phyloP scores from a whole-genome alignment of 2,329 filamentous ascomycete species.

The Bisporella sp. region DNA sequence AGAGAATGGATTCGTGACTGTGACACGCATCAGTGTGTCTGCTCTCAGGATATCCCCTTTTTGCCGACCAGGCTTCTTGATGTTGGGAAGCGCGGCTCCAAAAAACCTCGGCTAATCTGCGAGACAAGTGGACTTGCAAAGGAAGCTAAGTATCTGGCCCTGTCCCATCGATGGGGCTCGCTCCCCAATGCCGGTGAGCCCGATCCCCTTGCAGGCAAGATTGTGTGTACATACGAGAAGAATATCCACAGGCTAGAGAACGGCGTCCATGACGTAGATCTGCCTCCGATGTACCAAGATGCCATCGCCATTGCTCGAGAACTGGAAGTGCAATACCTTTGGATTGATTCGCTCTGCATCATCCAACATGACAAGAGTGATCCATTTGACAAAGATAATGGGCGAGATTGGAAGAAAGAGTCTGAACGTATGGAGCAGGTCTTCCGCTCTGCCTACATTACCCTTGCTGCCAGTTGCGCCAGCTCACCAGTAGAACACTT shows the following conservation, averaged over 20 bases:
- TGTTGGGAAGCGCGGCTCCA: neutral
- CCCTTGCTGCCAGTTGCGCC: slow-evolving; percentile 5
- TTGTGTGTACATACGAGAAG: neutral
- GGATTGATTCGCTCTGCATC: slow-evolving; percentile 2
- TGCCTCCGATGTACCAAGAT: slow-evolving; percentile 8
- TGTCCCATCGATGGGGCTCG: slow-evolving; percentile 11
- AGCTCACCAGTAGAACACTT: slow-evolving; percentile 2
- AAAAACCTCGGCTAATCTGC: neutral
- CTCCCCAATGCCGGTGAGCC: neutral
- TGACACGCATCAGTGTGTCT: neutral
- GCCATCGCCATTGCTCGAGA: slow-evolving; percentile 5
- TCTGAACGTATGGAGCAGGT: slow-evolving; percentile 7
- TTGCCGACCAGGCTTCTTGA: slow-evolving; percentile 5
- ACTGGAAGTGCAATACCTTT: slow-evolving; percentile 6
- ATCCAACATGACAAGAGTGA: slow-evolving; percentile 5
- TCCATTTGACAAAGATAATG: slow-evolving; percentile 1
- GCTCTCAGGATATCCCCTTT: neutral
- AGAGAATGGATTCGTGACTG: slow-evolving; percentile 2
- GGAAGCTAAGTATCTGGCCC: slow-evolving; percentile 9
- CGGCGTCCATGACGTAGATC: slow-evolving; percentile 1
- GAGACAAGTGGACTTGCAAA: neutral
- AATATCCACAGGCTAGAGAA: neutral
- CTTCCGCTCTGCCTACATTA: slow-evolving; percentile 3
- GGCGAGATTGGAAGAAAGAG: slow-evolving; percentile 5
- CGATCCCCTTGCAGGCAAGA: slow-evolving; percentile 1